phyloP scores from a whole-genome alignment of 495 filamentous ascomycete genomes.

The Trichoderma asperelloides region DNA sequence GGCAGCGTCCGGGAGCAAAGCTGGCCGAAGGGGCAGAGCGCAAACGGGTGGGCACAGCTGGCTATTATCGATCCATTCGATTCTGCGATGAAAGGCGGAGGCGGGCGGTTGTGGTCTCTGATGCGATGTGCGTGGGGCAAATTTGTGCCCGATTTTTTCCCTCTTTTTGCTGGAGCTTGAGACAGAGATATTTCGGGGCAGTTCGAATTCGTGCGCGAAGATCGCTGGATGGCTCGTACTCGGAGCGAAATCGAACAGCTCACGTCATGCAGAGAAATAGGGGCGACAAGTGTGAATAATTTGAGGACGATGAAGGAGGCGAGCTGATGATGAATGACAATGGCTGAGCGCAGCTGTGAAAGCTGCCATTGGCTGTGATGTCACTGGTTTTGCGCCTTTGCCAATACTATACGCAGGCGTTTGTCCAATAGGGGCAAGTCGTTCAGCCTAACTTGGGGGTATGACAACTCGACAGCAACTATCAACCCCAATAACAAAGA shows the following conservation, averaged over 20 bases:
- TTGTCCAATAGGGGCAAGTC: too few relatives aligned
- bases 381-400: background rate
- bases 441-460: too few relatives aligned
- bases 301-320: background rate
- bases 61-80: background rate
- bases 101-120: background rate
- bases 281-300: background rate
- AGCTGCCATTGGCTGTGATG: constrained; percentile 10
- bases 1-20: background rate
- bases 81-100: background rate
- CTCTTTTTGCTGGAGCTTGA: background rate
- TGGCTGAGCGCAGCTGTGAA: background rate
- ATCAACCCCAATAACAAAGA: too few relatives aligned
- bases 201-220: background rate
- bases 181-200: background rate
- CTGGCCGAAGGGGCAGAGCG: constrained; percentile 1
- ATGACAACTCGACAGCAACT: too few relatives aligned
- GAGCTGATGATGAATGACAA: background rate
- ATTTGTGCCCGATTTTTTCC: background rate
- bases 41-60: background rate
- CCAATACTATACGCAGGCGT: too few relatives aligned
- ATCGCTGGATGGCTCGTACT: constrained; percentile 12
- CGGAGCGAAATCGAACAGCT: background rate
- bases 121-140: background rate
- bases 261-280: background rate